These are phyloP conservation scores for Euphorbia neoarborescens DNA, from an alignment of 441 rosid species.

Conservation along the genomic window DNA sequence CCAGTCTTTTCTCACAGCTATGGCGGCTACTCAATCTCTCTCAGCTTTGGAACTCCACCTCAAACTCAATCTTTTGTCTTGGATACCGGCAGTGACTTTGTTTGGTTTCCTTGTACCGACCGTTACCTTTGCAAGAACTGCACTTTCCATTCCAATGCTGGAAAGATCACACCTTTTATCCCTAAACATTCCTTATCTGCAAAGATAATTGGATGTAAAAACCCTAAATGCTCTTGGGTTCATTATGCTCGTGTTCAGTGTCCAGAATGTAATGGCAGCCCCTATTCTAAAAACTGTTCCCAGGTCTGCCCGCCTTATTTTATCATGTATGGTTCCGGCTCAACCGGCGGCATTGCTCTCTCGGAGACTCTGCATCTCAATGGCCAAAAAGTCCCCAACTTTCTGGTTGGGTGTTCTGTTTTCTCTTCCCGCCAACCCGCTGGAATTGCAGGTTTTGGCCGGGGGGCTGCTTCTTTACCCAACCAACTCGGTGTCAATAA, in stretches of 20 bases:
- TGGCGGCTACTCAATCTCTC: constrained; percentile 37
- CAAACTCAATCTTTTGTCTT: constrained; percentile 38
- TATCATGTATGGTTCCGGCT: constrained; percentile 40
- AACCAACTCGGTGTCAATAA: constrained; percentile 36
- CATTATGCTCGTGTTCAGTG: constrained; percentile 23
- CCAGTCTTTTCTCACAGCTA: constrained; percentile 31
- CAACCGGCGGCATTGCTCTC: constrained; percentile 37
- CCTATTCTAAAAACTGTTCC: constrained; percentile 22
- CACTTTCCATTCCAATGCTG: constrained; percentile 17
- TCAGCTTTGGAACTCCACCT: constrained; percentile 42
- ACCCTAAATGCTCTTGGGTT: constrained; percentile 41
- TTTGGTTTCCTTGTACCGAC: constrained; percentile 49
- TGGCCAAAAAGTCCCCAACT: constrained; percentile 19
- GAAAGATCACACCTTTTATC: constrained; percentile 23
- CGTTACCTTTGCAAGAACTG: constrained; percentile 40
- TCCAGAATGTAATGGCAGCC: constrained; percentile 16
- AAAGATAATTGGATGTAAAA: constrained; percentile 31
- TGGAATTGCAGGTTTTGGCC: constrained; percentile 53
- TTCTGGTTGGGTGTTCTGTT: constrained; percentile 49
- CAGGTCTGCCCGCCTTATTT: constrained; percentile 40
- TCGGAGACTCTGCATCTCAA: constrained; percentile 31
- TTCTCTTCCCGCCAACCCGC: constrained; percentile 40
- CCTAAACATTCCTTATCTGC: constrained; percentile 33
- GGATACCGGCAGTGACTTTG: constrained; percentile 54
- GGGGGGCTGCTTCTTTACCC: constrained; percentile 39